Base-by-base conservation (phyloP, 1,284 basidiomycete species). In the Trametes polyzona region DNA sequence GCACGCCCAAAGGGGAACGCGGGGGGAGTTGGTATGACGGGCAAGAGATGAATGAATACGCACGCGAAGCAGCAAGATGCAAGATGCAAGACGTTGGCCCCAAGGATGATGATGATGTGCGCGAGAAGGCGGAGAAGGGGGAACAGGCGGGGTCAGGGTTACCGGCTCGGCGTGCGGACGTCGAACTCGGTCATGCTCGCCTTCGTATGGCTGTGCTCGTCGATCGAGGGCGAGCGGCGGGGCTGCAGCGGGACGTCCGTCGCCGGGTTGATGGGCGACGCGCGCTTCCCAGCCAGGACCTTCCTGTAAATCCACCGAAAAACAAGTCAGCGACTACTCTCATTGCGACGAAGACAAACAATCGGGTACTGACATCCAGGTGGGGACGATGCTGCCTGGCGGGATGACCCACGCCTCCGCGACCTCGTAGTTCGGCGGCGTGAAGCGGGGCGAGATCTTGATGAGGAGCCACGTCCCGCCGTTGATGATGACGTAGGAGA, bases 401-500 rank as follows among this genome's bases (percentile, higher is more conserved):
- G 90, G 90, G 12, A 90, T 73, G 17, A 79, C 74, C 88, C 88
- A 92, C 48, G 77, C 75, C 66, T 92, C 89, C 2, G 86, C 76
- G 27, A 76, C 70, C 27, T 86, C 84, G 64, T 83, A 83, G 62
- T 81, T 87, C 7, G 87, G 83, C 4, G 93, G 92, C 2, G 83
- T 71, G 55, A 95, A 78, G 44, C 84, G 79, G 11, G 82, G 73
- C 2, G 82, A 75, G 27, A 82, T 61, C 65, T 81, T 84, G 64
- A 76, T 79, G 57, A 92, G 40, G n/a, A 81, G 37, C 69, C 82
- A 80, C 4, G 91, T 85, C 41, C 87, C 75, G 41, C 86, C 86
- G 71, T 95, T 94, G 61, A 95, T 76, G 47, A 92, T 64, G 50
- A 92, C 69, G 72, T 92, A 93, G 19, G 85, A 83, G 48, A 80